Percentiles rank a stretch among this genome's conserved stretches.
phyloP scores from a whole-genome alignment of 495 filamentous ascomycete genomes.

The Pyronema domesticum region DNA sequence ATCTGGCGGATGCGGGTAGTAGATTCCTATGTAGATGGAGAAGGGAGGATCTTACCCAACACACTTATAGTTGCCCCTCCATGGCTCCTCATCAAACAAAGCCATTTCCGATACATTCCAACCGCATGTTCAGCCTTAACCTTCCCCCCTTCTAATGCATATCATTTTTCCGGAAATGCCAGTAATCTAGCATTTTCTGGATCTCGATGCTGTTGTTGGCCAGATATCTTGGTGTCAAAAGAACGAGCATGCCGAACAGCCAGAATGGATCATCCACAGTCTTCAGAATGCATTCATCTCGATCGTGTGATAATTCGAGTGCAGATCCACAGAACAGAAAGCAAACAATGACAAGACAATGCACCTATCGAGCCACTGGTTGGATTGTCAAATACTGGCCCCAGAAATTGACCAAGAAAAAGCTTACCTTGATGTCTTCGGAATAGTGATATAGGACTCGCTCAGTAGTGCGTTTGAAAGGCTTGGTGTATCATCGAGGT shows the following conservation, averaged over 20 bases:
- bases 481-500: neutral
- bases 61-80: no score
- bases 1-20: no score
- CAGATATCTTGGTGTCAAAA: slow-evolving; percentile 17
- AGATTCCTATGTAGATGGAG: no score
- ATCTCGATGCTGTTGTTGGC: slow-evolving; percentile 8
- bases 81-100: no score
- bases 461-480: slow-evolving; percentile 8
- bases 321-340: slow-evolving; percentile 20
- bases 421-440: neutral
- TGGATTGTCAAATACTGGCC: neutral
- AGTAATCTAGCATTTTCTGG: slow-evolving; percentile 13
- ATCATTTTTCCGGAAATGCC: neutral
- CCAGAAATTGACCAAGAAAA: neutral
- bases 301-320: slow-evolving; percentile 5
- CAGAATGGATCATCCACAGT: slow-evolving; percentile 12
- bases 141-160: neutral
- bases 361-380: neutral
- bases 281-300: slow-evolving; percentile 2
- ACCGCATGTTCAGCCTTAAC: no score
- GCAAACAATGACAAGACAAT: neutral
- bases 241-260: slow-evolving; percentile 20
- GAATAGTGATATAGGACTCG: no score
- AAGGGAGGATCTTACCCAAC: no score
- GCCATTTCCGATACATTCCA: no score